Evolutionary conservation across 2,329 filamentous ascomycete species (phyloP).

Genomic region (Colletotrichum kahawae): DNA sequence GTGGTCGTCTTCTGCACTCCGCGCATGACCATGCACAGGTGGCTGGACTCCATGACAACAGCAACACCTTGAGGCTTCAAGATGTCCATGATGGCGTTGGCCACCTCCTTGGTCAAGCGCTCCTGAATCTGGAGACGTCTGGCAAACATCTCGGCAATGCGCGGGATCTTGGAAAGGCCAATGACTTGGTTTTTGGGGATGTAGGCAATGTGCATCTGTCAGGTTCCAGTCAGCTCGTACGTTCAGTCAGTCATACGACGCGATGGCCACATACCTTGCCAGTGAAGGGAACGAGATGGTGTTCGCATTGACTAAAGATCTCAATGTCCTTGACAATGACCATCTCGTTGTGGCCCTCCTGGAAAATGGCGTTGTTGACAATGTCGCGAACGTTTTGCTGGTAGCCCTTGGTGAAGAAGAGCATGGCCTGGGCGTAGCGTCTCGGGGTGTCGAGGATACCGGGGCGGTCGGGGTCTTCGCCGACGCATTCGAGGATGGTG

Average conservation of each 20-base stretch:
- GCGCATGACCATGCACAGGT: slow-evolving; percentile 98
- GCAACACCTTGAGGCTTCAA: slow-evolving; percentile 93
- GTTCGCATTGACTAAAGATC: slow-evolving; percentile 92
- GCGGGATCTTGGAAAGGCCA: slow-evolving; percentile 92
- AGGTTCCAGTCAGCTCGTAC: not conserved
- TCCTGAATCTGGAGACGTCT: slow-evolving; percentile 95
- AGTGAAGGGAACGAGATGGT: slow-evolving; percentile 94
- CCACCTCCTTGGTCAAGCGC: slow-evolving; percentile 93
- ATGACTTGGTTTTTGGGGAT: slow-evolving; percentile 92
- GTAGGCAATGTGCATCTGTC: slow-evolving; percentile 97
- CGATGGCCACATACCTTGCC: slow-evolving; percentile 71
- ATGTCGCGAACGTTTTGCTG: slow-evolving; percentile 92
- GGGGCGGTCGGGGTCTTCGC: slow-evolving; percentile 70
- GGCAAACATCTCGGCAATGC: slow-evolving; percentile 96
- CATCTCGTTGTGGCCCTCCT: slow-evolving; percentile 95
- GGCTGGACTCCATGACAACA: slow-evolving; percentile 96
- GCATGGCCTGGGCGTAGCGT: slow-evolving; percentile 92
- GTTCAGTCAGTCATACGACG: not conserved
- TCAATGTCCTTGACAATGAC: slow-evolving; percentile 99
- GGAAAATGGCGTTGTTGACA: slow-evolving; percentile 92
- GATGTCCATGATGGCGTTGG: slow-evolving; percentile 90
- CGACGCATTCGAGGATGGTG: slow-evolving; percentile 71
- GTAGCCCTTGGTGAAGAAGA: slow-evolving; percentile 96
- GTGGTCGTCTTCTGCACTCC: slow-evolving; percentile 93
- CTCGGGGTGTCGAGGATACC: slow-evolving; percentile 74